Percentiles rank a stretch among this genome's conserved stretches.
Conservation (phyloP, 768 basidiomycete species). For the Mycena leptocephala region DNA sequence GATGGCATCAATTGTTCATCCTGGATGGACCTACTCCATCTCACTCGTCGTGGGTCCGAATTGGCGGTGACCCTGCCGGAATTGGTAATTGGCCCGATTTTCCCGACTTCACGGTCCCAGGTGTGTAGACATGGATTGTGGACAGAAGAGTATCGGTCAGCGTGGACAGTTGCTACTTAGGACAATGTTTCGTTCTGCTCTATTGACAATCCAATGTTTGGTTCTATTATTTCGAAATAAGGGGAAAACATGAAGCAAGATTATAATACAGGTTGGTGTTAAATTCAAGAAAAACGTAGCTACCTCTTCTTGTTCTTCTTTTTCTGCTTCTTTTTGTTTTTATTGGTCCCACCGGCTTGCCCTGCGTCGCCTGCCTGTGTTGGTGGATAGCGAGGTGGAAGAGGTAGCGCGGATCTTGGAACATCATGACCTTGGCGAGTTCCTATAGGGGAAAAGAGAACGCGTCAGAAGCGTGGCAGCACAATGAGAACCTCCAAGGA, state of each 20-base stretch:
- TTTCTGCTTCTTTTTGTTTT: slow-evolving; percentile 11
- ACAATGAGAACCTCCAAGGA: not conserved
- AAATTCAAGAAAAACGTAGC: not conserved
- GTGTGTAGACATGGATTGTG: slow-evolving; percentile 7
- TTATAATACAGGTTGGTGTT: not conserved
- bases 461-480: not conserved
- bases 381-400: not conserved
- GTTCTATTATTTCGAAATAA: no score
- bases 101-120: slow-evolving; percentile 31
- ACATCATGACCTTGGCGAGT: slow-evolving; percentile 12
- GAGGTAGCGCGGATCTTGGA: slow-evolving; percentile 32
- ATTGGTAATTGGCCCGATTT: slow-evolving; percentile 67
- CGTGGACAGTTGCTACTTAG: no score
- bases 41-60: slow-evolving; percentile 66
- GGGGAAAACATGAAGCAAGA: not conserved
- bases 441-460: not conserved
- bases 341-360: not conserved
- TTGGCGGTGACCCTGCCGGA: slow-evolving; percentile 67
- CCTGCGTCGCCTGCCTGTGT: not conserved
- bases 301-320: slow-evolving; percentile 30
- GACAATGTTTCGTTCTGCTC: no score
- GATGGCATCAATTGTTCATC: slow-evolving; percentile 70
- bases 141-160: no score
- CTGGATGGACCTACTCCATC: slow-evolving; percentile 74
- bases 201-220: no score